These are phyloP conservation scores for Fusarium torulosum DNA, from an alignment of 2,329 filamentous ascomycete genomes.

Conservation along the genomic window DNA sequence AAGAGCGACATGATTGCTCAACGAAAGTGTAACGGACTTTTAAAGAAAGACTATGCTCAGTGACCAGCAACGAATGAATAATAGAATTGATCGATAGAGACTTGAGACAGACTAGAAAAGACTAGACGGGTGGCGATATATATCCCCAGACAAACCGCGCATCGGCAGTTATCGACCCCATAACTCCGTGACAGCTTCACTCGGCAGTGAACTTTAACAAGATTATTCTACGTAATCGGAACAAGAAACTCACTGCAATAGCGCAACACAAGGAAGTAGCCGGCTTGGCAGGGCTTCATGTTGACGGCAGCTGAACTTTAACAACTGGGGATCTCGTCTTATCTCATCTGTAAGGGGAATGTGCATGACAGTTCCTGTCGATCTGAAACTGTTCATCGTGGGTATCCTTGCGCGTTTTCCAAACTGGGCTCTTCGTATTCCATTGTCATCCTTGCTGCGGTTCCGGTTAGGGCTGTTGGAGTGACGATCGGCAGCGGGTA, in stretches of 20 bases:
- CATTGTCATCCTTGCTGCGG: not conserved
- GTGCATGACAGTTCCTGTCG: conserved; percentile 4
- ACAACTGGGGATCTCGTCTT: conserved; percentile 27
- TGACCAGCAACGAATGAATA: conserved; percentile 10
- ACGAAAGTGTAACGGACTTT: not conserved
- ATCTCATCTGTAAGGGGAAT: conserved; percentile 23
- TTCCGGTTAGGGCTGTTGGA: not conserved
- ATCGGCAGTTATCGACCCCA: not conserved
- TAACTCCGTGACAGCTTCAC: not conserved
- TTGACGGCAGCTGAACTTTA: conserved; percentile 18
- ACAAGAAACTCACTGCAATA: conserved; percentile 13
- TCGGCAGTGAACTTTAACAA: conserved; percentile 13
- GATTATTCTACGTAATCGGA: conserved; percentile 26
- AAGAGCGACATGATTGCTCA: conserved; percentile 20
- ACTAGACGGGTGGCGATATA: not conserved
- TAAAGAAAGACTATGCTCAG: not conserved
- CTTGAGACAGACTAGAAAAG: not conserved
- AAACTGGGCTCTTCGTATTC: conserved; percentile 18
- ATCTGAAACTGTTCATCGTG: conserved; percentile 1
- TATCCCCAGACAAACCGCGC: not conserved
- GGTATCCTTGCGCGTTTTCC: not conserved
- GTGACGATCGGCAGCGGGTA: conserved; percentile 13
- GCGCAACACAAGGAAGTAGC: not conserved
- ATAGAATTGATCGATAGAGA: not conserved
- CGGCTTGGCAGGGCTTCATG: conserved; percentile 25